Evolutionary conservation across 2,329 filamentous ascomycete genomes (phyloP), one percentile per base, ranked within the genome.

Genomic region (Juglanconis juglandina): DNA sequence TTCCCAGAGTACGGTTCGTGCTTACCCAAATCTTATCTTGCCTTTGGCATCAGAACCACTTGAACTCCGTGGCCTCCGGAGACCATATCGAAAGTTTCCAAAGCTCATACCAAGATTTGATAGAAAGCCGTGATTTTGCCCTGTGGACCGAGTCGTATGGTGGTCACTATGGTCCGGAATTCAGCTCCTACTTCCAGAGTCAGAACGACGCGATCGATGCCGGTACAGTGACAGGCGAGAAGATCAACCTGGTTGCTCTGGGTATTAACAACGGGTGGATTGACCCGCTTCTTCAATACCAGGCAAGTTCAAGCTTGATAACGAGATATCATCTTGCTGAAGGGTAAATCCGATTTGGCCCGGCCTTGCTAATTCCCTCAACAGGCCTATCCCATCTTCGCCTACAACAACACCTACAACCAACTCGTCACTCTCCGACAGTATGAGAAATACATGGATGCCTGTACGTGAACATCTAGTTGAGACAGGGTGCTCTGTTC

Each of bases 111-210:
- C 44, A 3, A 46, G 1, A 6, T n/a, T 30, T 46, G 4, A 30
- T 9, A 46, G 79, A 82, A 68, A 80, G 81, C 3, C 80, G 81
- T 48, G 81, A 87, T 61, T 80, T 85, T 60, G 78, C 79, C 4
- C 75, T 86, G 57, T 83, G 80, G 56, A 78, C 81, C 5, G 76
- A 81, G 63, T 81, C 78, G 0, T 86, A 86, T 62, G 84, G 83
- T 33, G 83, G 83, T n/a, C 79, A 82, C 59, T 86, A 83, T 65
- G 82, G 81, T 1, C 84, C 84, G 1, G 80, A 79, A 32, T 85
- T 85, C 62, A 77, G 79, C 14, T 72, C 76, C 9, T 83, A 83
- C 66, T 82, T 87, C 66, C 72, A 84, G 60, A 70, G 78, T n/a
- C 81, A 86, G 67, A 87, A 87, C 63, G 74, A 77, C 13, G 71